Evolutionary conservation across 805 yeast species (phyloP), one percentile per base, ranked within the genome.

Genomic region (Ogataea polymorpha): DNA sequence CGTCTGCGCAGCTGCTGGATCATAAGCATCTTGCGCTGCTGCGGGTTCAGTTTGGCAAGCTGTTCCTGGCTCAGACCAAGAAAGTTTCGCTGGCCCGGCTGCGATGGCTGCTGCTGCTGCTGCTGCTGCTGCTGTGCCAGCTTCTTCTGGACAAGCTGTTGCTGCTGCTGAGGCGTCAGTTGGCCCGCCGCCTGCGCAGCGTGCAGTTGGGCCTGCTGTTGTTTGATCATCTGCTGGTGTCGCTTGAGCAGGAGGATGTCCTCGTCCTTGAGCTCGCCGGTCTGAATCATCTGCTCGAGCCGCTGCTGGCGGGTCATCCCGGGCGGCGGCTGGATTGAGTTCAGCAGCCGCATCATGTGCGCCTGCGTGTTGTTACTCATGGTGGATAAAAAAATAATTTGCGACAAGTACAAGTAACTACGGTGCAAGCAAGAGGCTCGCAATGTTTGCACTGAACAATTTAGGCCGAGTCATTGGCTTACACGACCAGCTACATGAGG

Each of bases 11-110:
- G 59, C 31, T 63, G 66, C 43, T 72, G 75, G 23, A 62, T 62
- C 56, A 66, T 66, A 18, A 68, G 59, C 49, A 65, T 47, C 28
- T 72, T 70, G 37, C 66, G 72, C 49, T 70, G 74, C 32, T 67
- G 66, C 6, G 65, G 63, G 26, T 55, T 67, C 58, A 65, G 45
- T 46, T 59, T 57, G 2, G 60, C 61, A 32, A 53, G 51, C 36
- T 61, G 67, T 32, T 62, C 62, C 39, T 50, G 58, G 2, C 58
- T 42, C 24, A 58, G 31, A 5, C 59, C 62, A 24, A 56, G 42
- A 14, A 48, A 49, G 17, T 49, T 54, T 14, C 55, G 59, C 25
- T 45, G 53, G 56, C 39, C 56, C 53, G 53, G 51, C 18, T 53
- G 43, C 30, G 51, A 50, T 15, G n/a, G n/a, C n/a, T 15, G 16